Evolutionary conservation across 495 filamentous ascomycete genomes (phyloP), one percentile per base, ranked within the genome.

Genomic region (Neurospora sp.): DNA sequence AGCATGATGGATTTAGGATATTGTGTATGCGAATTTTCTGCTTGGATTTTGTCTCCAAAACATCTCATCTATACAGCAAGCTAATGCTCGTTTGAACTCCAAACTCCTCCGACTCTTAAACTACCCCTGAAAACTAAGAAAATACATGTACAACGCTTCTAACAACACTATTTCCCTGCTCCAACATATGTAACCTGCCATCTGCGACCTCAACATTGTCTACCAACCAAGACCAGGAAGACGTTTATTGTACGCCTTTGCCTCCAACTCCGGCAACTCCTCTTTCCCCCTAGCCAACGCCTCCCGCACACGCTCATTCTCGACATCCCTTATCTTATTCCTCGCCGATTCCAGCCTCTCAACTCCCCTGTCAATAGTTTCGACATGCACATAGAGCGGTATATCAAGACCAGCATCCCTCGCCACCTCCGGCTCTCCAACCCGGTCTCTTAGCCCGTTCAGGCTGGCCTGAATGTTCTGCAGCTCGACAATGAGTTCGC

Each of bases 311-410:
- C 85, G 79, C 71, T 92, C 88, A 70, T 87, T 82, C 84, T 91
- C 89, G 24, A 87, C 72, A n/a, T 82, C 85, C 70, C 86, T 83
- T 10, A 87, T 86, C 71, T 86, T 84, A 38, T 82, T 82, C 71
- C 90, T 83, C 71, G 86, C 87, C 54, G 77, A 73, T 74, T 92
- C 89, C 54, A 94, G 77, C 74, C 91, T 84, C 76, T 93, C 88
- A 4, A 92, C 85, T 1, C 90, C 90, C 21, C 85, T 80, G 71
- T 90, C 84, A 62, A 94, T 92, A 74, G 86, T 89, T 74, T 92
- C 89, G 69, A 93, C 87, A 78, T 93, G 90, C 73, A 92, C 87
- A 43, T 83, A 85, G 8, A 94, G 78, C 71, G 91, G 90, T 39
- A 92, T 82, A n/a, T 84, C 81, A 0, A 77, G 45, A 1, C 54